Percentiles rank a stretch among this genome's conserved stretches.
Evolutionary conservation across 2,329 filamentous ascomycete species (phyloP).

Genomic region (Claviceps pazoutovae): DNA sequence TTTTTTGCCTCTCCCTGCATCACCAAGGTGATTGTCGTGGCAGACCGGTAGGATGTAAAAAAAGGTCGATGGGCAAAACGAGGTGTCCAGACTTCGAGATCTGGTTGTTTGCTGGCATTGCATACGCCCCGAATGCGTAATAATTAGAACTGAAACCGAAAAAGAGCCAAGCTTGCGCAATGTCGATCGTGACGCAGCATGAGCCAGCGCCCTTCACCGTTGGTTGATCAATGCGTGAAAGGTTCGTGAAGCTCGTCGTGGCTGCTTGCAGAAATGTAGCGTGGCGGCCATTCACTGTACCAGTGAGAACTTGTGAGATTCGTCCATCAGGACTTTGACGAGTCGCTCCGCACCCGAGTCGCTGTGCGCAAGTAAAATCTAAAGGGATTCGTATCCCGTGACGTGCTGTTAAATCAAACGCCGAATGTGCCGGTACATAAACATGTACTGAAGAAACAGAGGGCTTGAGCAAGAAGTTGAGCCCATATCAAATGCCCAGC

Average conservation of each 20-base stretch:
- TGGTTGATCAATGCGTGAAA: neutral
- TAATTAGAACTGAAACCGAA: neutral
- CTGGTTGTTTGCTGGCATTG: neutral
- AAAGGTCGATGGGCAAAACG: neutral
- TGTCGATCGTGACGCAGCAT: neutral
- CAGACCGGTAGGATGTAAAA: neutral
- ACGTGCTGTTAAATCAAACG: slow-evolving; percentile 10
- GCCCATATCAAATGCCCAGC: neutral
- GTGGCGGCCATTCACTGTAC: neutral
- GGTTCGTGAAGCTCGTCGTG: neutral
- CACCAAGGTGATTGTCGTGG: slow-evolving; percentile 1
- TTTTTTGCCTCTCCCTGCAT: slow-evolving; percentile 6
- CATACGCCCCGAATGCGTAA: neutral
- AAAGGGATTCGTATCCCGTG: neutral
- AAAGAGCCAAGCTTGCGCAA: neutral
- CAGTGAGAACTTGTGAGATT: neutral
- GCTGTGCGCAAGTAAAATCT: neutral
- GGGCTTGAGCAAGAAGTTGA: neutral
- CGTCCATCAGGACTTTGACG: neutral
- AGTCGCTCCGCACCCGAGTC: neutral
- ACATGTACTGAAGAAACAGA: slow-evolving; percentile 12
- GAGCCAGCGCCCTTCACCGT: neutral
- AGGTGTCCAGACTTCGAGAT: neutral
- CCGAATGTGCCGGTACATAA: slow-evolving; percentile 21
- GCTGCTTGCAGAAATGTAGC: neutral